Conservation (phyloP, 257 asterid species). For the Lantana camara region DNA sequence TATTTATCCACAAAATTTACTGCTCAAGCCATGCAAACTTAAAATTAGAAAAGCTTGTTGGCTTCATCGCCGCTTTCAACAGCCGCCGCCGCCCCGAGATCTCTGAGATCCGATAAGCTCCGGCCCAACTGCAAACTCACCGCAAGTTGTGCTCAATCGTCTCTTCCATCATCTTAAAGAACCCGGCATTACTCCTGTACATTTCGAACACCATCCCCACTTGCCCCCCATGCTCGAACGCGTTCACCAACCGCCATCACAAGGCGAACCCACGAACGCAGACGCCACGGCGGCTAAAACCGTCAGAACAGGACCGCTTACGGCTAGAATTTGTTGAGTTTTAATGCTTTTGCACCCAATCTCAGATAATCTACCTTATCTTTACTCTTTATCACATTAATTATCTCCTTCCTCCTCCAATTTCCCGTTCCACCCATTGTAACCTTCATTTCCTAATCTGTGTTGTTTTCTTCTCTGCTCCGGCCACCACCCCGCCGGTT, state of each 20-base stretch:
- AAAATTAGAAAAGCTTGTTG: slow-evolving; percentile 52
- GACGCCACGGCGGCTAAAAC: slow-evolving; percentile 65
- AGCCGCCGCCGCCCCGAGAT: slow-evolving; percentile 38
- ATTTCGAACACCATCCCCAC: slow-evolving; percentile 85
- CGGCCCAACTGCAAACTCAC: slow-evolving; percentile 65
- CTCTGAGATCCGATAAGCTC: slow-evolving; percentile 56
- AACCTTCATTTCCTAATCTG: neutral
- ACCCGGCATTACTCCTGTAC: slow-evolving; percentile 81
- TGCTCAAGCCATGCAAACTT: neutral
- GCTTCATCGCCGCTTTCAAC: slow-evolving; percentile 22
- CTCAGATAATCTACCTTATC: slow-evolving; percentile 54
- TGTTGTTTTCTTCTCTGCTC: slow-evolving; percentile 11
- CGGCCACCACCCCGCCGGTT: slow-evolving; percentile 69
- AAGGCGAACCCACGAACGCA: slow-evolving; percentile 36
- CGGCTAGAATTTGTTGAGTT: slow-evolving; percentile 51
- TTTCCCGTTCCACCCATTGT: slow-evolving; percentile 49
- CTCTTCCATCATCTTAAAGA: slow-evolving; percentile 63
- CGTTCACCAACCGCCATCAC: slow-evolving; percentile 44
- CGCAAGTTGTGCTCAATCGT: slow-evolving; percentile 52
- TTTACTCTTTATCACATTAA: slow-evolving; percentile 33
- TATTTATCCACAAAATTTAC: no score
- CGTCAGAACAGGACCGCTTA: slow-evolving; percentile 55
- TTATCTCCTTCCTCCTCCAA: slow-evolving; percentile 51
- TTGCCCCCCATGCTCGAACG: slow-evolving; percentile 74
- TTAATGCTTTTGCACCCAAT: slow-evolving; percentile 52